Evolutionary conservation across 2,329 filamentous ascomycete genomes (phyloP), one percentile per base, ranked within the genome.

Genomic region (Fusarium lateritium): DNA sequence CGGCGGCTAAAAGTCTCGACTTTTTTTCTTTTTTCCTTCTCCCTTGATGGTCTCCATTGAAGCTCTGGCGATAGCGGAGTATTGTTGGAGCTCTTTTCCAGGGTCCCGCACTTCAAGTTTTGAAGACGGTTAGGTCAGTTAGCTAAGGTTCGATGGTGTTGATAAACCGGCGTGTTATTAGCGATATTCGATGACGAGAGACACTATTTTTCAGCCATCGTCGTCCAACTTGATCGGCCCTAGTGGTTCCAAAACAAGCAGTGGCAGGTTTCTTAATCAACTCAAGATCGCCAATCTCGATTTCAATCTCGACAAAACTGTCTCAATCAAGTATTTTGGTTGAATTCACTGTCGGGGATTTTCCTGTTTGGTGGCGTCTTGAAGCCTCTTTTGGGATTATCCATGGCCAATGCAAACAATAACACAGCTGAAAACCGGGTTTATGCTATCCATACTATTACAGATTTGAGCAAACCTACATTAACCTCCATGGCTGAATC

Each of bases 211-310:
- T 60, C 60, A 62, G 50, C 57, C 58, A 52, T 52, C 40, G 49
- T 60, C 59, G 46, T 62, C 71, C 53, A 58, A 38, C 54, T 60
- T 66, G 60, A 71, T 71, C 50, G 36, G 52, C 60, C 56, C 53
- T 62, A 62, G 56, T 15, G 52, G 52, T 38, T 10, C 59, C 42
- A 60, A 40, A 56, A 36, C 34, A 34, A 64, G 34, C 43, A 54
- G 26, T 55, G 50, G 53, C 62, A 51, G 67, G 54, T 59, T 64
- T 63, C 33, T 44, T 54, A 26, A 47, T 59, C 44, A 67, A 65
- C 49, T 57, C 56, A 67, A 55, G 57, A 68, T 72, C 65, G 72
- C 47, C 69, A 72, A 72, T 74, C 72, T 68, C 72, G 67, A 73
- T 74, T 67, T 62, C 46, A 52, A 21, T 44, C 17, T 40, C 28